Base-by-base conservation (phyloP, 306 rosid genomes). In the Quercus robur region DNA sequence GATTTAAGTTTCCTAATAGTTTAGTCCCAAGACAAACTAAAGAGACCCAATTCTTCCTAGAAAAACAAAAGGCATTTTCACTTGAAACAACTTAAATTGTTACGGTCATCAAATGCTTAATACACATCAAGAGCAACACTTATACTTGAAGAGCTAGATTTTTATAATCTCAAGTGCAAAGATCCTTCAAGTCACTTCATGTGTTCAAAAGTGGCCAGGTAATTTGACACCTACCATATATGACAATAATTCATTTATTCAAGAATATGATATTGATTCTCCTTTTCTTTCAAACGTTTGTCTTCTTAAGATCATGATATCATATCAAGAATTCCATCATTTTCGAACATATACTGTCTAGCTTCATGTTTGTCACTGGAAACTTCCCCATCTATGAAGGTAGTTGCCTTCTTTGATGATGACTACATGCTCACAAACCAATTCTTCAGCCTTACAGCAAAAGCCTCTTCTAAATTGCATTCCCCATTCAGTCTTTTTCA, bases 391-490 rank as follows among this genome's bases (percentile, higher is more conserved):
- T 88, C 91, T 49, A 94, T 84, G 21, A 79, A 30, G 70, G 86
- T 87, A 94, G 81, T 58, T 84, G 61, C 88, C 92, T 75, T 91
- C 86, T 84, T 83, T 82, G n/a, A 79, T 35, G 78, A 94, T 78
- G 68, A 85, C 28, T 80, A 92, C 91, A 62, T 88, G 91, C 57
- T 92, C 91, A 85, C 92, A 87, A 70, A 91, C 97, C 88, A 92
- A 76, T 52, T 91, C 92, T 63, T 94, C 97, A 25, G 91, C 74
- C 83, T 91, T 89, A 49, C 73, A 77, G 84, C 90, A 75, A 69
- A 94, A 82, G 66, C 98, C 97, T 77, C 78, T 84, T 66, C 97
- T 97, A 73, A 92, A 94, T 35, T 76, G 81, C 84, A 94, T 88
- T 63, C 84, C 90, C 67, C 92, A 77, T 63, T 91, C 89, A 20